phyloP scores from a whole-genome alignment of 805 yeast species.

The Candida vartiovaarae region DNA sequence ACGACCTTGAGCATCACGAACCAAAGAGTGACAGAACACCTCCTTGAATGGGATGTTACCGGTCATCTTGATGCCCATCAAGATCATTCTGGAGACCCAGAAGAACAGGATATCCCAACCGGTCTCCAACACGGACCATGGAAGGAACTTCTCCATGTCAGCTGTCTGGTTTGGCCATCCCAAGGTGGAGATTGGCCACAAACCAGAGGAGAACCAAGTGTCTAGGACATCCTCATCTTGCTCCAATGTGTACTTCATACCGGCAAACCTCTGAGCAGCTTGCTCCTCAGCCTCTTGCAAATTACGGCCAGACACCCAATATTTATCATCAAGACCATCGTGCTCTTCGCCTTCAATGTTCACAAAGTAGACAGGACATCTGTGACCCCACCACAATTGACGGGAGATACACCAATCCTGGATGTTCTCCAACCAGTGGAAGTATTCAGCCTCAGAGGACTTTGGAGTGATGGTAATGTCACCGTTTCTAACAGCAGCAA shows the following conservation, averaged over 20 bases:
- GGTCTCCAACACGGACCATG: constrained; percentile 92
- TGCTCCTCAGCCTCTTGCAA: constrained; percentile 78
- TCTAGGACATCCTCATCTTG: constrained; percentile 83
- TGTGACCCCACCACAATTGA: constrained; percentile 94
- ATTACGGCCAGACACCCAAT: constrained; percentile 89
- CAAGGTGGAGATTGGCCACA: constrained; percentile 95
- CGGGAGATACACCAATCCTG: constrained; percentile 99
- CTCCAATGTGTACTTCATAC: constrained; percentile 45
- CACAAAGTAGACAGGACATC: constrained; percentile 93
- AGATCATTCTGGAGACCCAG: constrained; percentile 98
- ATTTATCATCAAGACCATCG: constrained; percentile 55
- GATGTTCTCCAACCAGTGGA: constrained; percentile 90
- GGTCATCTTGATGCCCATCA: constrained; percentile 83
- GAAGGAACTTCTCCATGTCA: constrained; percentile 75
- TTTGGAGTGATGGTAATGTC: constrained; percentile 78
- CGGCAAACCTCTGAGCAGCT: constrained; percentile 70
- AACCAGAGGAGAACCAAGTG: constrained; percentile 97
- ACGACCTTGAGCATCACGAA: constrained; percentile 98
- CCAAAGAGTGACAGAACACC: constrained; percentile 96
- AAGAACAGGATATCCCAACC: constrained; percentile 99
- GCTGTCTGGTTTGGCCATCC: constrained; percentile 87
- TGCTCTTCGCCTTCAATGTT: constrained; percentile 60
- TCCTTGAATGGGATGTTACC: constrained; percentile 91
- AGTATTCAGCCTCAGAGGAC: constrained; percentile 86
- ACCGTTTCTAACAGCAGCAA: constrained; percentile 78